Evolutionary conservation across 2,329 filamentous ascomycete species (phyloP), one percentile per base, ranked within the genome.

Genomic region (Trichoderma guizhouense): DNA sequence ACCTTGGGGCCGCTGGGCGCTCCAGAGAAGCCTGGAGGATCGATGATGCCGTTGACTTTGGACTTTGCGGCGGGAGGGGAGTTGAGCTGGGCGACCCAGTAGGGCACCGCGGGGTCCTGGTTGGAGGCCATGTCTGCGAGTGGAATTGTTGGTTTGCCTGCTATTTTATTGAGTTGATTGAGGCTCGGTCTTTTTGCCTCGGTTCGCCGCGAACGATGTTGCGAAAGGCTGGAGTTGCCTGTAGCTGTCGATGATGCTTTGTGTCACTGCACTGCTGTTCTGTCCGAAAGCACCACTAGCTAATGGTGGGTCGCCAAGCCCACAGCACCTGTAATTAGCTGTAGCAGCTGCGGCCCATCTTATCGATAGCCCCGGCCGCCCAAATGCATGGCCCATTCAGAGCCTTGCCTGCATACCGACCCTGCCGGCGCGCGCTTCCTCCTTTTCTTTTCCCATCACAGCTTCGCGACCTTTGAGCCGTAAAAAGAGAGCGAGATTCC

Each of bases 81-180:
- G 79, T 91, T 91, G 76, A 98, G 88, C 78, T 97, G 91, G 75
- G 91, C 82, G 39, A 95, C 93, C 96, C 96, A 99, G 86, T 88
- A 85, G 39, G 95, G 95, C 15, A 76, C 73, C 62, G 55, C 84
- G 83, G 80, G 24, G 32, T 51, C 69, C 36, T 34, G 61, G 15
- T 39, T 32, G 30, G 67, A 62, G 57, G 71, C 53, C 71, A 72
- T 72, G 12, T 39, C n/a, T 34, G 36, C 6, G 21, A 47, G 8
- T 14, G 28, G 18, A 21, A 18, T 18, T 47, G 11, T 21, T 4
- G 1, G 1, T 1, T 7, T 28, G 32, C 1, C n/a, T 39, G 24
- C 1, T n/a, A 28, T 14, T 9, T 8, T 47, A 15, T 32, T 18
- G 47, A 0, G 2, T 21, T 36, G n/a, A 39, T 21, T 11, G 62